A percentile compares a stretch with the other conserved stretches of the same genome.
Conservation (phyloP, 2,329 filamentous ascomycete species). For the Didymella pinodella region DNA sequence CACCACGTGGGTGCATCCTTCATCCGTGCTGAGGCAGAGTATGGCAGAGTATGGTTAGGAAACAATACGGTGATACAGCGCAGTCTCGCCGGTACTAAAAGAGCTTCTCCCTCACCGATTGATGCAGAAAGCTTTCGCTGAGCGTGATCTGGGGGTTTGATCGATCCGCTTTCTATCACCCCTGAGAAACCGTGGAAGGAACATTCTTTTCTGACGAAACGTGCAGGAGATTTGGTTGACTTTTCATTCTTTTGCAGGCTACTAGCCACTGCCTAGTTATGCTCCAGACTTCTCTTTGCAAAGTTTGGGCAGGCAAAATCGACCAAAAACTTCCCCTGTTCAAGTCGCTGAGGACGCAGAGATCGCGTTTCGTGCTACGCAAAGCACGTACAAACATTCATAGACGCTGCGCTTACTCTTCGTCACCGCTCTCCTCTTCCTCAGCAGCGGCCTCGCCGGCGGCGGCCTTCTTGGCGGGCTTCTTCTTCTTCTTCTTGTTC, state of each 20-base stretch:
- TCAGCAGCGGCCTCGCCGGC: constrained; percentile 58
- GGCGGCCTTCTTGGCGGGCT: constrained; percentile 69
- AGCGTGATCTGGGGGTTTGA: not conserved
- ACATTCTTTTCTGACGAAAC: not conserved
- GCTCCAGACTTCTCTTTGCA: constrained; percentile 1
- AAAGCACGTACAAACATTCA: constrained; percentile 8
- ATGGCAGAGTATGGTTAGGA: not conserved
- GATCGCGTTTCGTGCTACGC: not conserved
- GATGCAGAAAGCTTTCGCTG: not conserved
- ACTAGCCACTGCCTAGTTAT: constrained; percentile 20
- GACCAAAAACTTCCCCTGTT: constrained; percentile 17
- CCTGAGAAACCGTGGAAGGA: not conserved
- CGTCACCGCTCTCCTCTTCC: constrained; percentile 47
- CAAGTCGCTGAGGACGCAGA: not conserved
- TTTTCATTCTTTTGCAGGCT: constrained; percentile 28
- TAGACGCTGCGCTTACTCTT: constrained; percentile 37
- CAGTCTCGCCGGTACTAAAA: not conserved
- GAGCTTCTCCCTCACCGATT: not conserved
- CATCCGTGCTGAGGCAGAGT: not conserved
- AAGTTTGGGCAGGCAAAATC: constrained; percentile 12
- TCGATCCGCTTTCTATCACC: not conserved
- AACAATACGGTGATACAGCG: not conserved
- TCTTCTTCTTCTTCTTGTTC: constrained; percentile 85
- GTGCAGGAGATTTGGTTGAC: constrained; percentile 12
- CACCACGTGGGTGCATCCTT: not conserved